Percentiles rank a stretch among this genome's conserved stretches.
Evolutionary conservation across 2,329 filamentous ascomycete species (phyloP).

Genomic region (Curvularia eragrostidis): DNA sequence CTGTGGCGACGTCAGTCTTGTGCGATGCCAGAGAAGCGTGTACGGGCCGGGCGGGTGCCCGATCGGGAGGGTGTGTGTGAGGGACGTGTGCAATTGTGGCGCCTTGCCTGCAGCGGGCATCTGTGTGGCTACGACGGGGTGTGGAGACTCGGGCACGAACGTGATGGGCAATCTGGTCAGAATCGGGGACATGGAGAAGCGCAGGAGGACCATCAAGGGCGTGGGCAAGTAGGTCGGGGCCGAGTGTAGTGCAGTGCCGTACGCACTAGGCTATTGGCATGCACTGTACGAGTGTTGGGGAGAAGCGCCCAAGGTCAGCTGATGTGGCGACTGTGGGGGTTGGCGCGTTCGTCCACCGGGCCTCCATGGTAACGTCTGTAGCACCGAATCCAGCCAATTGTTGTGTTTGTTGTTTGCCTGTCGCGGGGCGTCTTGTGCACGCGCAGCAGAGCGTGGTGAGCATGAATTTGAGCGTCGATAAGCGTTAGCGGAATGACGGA

Average conservation of each 20-base stretch:
- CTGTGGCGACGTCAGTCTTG: conserved; percentile 18
- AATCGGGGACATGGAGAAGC: conserved; percentile 23
- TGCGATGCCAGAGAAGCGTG: conserved; percentile 8
- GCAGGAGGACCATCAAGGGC: conserved; percentile 11
- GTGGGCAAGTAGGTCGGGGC: conserved; percentile 3
- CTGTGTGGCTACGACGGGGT: conserved; percentile 30
- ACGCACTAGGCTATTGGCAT: too few species aligned
- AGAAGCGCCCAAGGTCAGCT: too few species aligned
- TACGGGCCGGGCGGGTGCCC: conserved; percentile 18
- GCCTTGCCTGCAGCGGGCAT: conserved; percentile 19
- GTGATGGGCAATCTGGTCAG: conserved; percentile 23
- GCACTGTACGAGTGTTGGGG: too few species aligned
- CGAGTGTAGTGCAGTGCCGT: too few species aligned
- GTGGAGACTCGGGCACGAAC: conserved; percentile 22
- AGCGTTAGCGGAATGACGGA: conserved; percentile 8
- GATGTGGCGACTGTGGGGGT: neutral
- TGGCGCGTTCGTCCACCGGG: too few species aligned
- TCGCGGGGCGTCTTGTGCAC: neutral
- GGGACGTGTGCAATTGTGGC: conserved; percentile 25
- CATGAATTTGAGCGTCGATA: conserved; percentile 14
- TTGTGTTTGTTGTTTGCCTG: neutral
- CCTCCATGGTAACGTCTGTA: too few species aligned
- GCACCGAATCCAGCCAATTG: neutral
- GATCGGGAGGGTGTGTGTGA: conserved; percentile 28
- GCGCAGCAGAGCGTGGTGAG: neutral